phyloP scores from a whole-genome alignment of 208 protist species.

The Leishmania major region DNA sequence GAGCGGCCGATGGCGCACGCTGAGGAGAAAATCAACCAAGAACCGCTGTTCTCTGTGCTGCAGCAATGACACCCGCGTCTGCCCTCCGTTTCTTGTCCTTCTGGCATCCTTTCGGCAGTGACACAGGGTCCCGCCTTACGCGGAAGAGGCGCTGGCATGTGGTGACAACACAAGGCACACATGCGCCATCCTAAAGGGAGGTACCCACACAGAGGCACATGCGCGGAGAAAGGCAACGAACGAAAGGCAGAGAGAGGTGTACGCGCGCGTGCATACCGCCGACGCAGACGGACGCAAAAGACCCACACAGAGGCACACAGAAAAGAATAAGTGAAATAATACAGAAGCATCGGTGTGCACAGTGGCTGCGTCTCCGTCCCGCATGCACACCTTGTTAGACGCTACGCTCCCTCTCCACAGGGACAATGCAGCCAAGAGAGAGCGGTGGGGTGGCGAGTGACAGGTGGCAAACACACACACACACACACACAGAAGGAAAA shows the following conservation, averaged over 20 bases:
- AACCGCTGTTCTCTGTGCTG: background rate
- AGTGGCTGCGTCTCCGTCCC: background rate
- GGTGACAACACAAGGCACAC: background rate
- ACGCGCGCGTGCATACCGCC: background rate
- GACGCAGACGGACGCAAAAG: background rate
- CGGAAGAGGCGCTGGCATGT: background rate
- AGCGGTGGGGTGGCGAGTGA: background rate
- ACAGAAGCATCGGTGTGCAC: background rate
- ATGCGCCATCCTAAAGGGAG: background rate
- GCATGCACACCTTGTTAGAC: background rate
- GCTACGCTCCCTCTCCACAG: background rate
- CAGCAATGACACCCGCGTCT: background rate
- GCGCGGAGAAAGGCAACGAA: background rate
- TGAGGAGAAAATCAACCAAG: background rate
- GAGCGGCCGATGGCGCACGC: background rate
- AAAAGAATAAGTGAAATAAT: background rate
- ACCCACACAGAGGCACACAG: background rate
- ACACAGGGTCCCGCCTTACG: background rate
- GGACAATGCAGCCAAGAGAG: background rate
- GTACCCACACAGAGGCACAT: background rate
- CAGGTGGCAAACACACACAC: background rate
- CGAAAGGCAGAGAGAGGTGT: background rate
- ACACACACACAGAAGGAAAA: too few relatives aligned
- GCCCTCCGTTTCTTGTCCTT: background rate
- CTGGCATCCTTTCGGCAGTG: background rate